Percentiles rank a stretch among this genome's conserved stretches.
These are phyloP conservation scores for Trichosporon sp. DNA, from an alignment of 1,284 basidiomycete genomes.

Conservation along the genomic window DNA sequence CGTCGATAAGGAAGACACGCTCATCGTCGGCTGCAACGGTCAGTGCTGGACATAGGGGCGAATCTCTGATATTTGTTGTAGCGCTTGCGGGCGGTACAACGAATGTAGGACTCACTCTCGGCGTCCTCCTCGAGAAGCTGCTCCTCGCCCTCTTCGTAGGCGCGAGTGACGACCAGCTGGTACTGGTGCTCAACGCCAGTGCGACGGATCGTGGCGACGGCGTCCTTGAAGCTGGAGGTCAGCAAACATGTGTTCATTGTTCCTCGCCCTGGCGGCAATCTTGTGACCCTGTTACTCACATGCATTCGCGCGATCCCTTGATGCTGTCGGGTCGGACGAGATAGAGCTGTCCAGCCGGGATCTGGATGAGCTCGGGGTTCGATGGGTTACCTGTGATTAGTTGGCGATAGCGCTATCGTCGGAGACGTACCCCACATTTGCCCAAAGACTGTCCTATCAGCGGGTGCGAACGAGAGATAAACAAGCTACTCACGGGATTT, in stretches of 20 bases:
- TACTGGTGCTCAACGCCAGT: conserved; percentile 78
- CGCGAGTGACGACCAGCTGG: conserved; percentile 90
- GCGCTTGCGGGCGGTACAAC: neutral
- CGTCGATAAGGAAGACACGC: conserved; percentile 81
- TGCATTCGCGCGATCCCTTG: conserved; percentile 91
- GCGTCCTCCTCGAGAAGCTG: conserved; percentile 90
- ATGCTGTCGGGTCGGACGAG: conserved; percentile 85
- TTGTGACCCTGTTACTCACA: conserved; percentile 57
- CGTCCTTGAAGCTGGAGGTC: conserved; percentile 78
- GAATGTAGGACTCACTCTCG: conserved; percentile 65
- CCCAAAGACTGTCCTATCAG: conserved; percentile 62
- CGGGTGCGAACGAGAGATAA: conserved; percentile 2
- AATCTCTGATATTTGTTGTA: neutral
- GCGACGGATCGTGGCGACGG: conserved; percentile 87
- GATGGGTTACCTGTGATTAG: conserved; percentile 52
- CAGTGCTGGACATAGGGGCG: neutral
- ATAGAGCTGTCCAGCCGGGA: conserved; percentile 85
- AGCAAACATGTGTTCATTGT: too few species aligned
- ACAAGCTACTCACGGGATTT: conserved; percentile 63
- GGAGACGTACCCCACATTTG: conserved; percentile 83
- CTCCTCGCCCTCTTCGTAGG: conserved; percentile 93
- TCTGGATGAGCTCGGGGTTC: conserved; percentile 88
- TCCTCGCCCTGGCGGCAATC: neutral
- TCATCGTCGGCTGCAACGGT: conserved; percentile 71
- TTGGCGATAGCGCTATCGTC: neutral